Percentiles rank a stretch among this genome's conserved stretches.
Evolutionary conservation across 139 green algal species (phyloP).

Genomic region (Protoeuglena noctilucae): DNA sequence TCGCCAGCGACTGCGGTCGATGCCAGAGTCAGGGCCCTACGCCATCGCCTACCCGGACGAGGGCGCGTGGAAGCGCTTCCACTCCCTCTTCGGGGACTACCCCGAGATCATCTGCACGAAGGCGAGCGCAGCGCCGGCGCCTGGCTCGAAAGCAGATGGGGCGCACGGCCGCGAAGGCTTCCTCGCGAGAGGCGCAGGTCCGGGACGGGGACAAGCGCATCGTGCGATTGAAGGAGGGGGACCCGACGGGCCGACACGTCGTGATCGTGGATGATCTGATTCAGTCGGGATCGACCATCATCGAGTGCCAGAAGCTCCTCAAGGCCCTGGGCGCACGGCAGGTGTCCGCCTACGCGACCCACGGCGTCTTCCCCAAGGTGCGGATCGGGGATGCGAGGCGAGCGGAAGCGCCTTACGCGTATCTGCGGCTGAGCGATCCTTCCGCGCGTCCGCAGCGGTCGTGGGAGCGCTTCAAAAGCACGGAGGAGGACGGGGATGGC

Average conservation of each 20-base stretch:
- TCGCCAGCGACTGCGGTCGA: constrained; percentile 37
- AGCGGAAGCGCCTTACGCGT: too few relatives aligned
- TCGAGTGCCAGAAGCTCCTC: constrained; percentile 86
- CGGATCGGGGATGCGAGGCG: too few relatives aligned
- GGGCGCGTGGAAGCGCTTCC: constrained; percentile 95
- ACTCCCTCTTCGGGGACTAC: constrained; percentile 80
- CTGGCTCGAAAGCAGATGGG: too few relatives aligned
- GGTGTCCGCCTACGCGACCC: constrained; percentile 89
- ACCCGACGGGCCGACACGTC: constrained; percentile 67
- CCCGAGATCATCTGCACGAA: constrained; percentile 96
- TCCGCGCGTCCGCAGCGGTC: too few relatives aligned
- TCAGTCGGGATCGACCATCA: constrained; percentile 84
- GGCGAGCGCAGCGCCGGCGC: too few relatives aligned
- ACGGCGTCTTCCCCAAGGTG: constrained; percentile 97
- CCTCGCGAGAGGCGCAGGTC: too few relatives aligned
- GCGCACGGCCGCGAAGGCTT: too few relatives aligned
- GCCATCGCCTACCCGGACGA: constrained; percentile 97
- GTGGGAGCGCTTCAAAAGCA: too few relatives aligned
- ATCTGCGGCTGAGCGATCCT: too few relatives aligned
- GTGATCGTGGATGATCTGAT: constrained; percentile 98
- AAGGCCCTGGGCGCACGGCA: constrained; percentile 36
- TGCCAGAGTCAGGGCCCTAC: constrained; percentile 60
- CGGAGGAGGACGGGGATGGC: constrained; percentile 9
- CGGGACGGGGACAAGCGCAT: constrained; percentile 88
- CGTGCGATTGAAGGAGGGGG: constrained; percentile 88